Evolutionary conservation across 306 rosid species (phyloP), one percentile per base, ranked within the genome.

Genomic region (Prinsepia uniflora): DNA sequence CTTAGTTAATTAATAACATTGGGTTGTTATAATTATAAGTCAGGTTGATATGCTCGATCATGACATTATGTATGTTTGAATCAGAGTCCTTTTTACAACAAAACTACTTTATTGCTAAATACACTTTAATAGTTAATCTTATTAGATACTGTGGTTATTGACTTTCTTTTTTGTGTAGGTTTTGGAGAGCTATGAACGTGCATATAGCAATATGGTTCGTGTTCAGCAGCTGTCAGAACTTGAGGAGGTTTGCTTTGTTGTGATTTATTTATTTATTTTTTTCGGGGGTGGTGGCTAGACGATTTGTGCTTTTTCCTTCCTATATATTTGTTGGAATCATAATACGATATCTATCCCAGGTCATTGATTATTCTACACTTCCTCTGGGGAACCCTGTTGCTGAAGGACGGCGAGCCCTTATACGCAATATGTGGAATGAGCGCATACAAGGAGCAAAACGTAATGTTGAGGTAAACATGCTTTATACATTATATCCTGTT

Each of bases 401-500:
- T 70, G 96, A 94, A 76, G 97, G 94, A 74, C 89, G 99, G 12
- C 88, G 89, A 48, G 95, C 88, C 76, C 96, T 94, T 68, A 91
- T 94, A 73, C 95, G 91, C 74, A 91, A 91, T 81, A 94, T 94
- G 99, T 94, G 99, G 99, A 94, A 91, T 80, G 95, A 94, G 73
- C 92, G 99, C 67, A 94, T 94, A 69, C 88, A 91, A 84, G 99
- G 99, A 75, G 95, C 86, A 68, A 91, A 91, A 79, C 88, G 88
- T 76, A 94, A 94, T 57, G 96, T 94, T 65, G 99, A 94, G 96
- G 99, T 94, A 76, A 70, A 67, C 69, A 52, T 34, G 15, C 40
- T 45, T 24, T 83, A n/a, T 11, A 40, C 43, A 10, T 75, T 59
- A 8, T 73, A 20, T 24, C 30, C 56, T 41, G 41, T 42, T 48